Base-by-base conservation (phyloP, 2,329 filamentous ascomycete species). In the Penicillium griseofulvum region DNA sequence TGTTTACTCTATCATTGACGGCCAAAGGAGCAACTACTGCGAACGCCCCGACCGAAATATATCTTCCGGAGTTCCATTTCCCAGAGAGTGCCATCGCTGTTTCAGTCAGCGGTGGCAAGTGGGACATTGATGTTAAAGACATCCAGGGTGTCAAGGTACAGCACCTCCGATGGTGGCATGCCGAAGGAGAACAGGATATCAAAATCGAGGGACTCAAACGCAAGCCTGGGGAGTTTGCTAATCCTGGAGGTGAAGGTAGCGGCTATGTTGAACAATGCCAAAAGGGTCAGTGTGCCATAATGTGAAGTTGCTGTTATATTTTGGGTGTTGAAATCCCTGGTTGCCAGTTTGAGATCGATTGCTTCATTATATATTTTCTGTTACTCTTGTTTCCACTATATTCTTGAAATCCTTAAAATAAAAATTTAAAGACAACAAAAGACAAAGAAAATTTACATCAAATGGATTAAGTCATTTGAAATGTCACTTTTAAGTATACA, bases 31-130 rank as follows among this genome's bases (percentile, higher is more conserved):
- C 83, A 1, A 85, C 86, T 3, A 70, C 78, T 3, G 81, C 89
- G 37, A 83, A 87, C 0, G 77, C 79, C 1, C 91, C 91, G 0
- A 97, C 93, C 0, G 83, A 91, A 42, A 81, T 97, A 9, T 96
- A 90, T 72, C 79, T 99, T 2, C 94, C 94, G 0, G 90, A 92
- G 54, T 97, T 90, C 68, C 94, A 99, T 74, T 99, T 96, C 71
- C 92, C 93, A 1, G 83, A 85, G 50, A 83, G 87, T 45, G 80
- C 84, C 42, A 89, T 86, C 37, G 81, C 81, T 0, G 86, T 99
- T 4, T 83, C 88, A 51, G 88, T 91, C 28, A 90, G 85, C 48
- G 89, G 88, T 0, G 95, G 95, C 7, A 94, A 93, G 69, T 99
- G 92, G 92, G 86, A 88, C 63, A 90, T 97, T 57, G 86, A 85